phyloP scores from a whole-genome alignment of 176 grass and related monocot genomes.

The Carex kokanica region DNA sequence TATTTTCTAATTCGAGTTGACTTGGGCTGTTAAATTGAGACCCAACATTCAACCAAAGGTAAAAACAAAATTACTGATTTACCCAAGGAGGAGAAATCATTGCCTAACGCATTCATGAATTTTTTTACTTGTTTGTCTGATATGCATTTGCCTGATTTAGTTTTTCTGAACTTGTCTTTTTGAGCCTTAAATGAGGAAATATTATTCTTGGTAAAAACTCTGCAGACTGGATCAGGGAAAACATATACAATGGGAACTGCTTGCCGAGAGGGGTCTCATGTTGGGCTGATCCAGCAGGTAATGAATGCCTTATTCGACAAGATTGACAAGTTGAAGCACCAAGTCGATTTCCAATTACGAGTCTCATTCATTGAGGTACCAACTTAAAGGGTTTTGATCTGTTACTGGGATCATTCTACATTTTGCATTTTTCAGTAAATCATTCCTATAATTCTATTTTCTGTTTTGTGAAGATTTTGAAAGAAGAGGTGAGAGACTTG shows the following conservation, averaged over 20 bases:
- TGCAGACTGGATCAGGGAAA: conserved; percentile 88
- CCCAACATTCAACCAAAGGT: background rate
- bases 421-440: background rate
- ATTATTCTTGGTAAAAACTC: conserved; percentile 7
- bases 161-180: conserved; percentile 13
- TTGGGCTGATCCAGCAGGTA: conserved; percentile 69
- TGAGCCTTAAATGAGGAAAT: background rate
- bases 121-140: background rate
- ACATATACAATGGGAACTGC: conserved; percentile 96
- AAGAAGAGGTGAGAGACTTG: conserved; percentile 97
- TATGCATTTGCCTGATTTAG: conserved; percentile 29
- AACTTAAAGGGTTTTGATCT: background rate
- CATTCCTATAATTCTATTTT: background rate
- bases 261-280: conserved; percentile 57
- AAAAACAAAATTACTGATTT: background rate
- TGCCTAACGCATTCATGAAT: background rate
- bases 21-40: background rate
- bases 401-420: background rate
- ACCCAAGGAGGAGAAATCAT: background rate
- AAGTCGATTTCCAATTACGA: conserved; percentile 85
- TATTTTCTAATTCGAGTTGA: background rate
- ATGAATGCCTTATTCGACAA: conserved; percentile 76
- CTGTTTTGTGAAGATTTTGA: conserved; percentile 63
- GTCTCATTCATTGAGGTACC: conserved; percentile 97
- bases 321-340: conserved; percentile 66